These are phyloP conservation scores for Cercospora janseana DNA, from an alignment of 2,329 filamentous ascomycete species.

Conservation along the genomic window DNA sequence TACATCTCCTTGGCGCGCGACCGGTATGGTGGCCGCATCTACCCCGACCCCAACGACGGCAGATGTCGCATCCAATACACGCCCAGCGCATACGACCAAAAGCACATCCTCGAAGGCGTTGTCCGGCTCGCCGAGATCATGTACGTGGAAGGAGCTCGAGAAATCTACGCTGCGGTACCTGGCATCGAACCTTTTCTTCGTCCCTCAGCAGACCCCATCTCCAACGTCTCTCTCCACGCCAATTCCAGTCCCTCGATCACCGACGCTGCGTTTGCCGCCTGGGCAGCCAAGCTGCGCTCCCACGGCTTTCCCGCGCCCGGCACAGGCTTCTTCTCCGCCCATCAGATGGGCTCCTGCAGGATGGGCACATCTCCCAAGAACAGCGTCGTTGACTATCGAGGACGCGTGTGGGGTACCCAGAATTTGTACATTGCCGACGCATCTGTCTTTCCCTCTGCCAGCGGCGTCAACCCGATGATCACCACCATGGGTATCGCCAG, in stretches of 20 bases:
- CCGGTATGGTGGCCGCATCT: slow-evolving; percentile 71
- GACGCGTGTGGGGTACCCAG: slow-evolving; percentile 61
- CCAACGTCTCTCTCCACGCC: slow-evolving; percentile 23
- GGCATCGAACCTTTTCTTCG: slow-evolving; percentile 64
- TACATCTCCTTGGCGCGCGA: slow-evolving; percentile 76
- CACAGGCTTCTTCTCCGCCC: slow-evolving; percentile 64
- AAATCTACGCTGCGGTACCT: slow-evolving; percentile 67
- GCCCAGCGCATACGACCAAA: slow-evolving; percentile 67
- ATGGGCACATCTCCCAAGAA: slow-evolving; percentile 57
- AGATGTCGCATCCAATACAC: slow-evolving; percentile 67
- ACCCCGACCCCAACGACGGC: slow-evolving; percentile 65
- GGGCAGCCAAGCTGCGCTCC: slow-evolving; percentile 55
- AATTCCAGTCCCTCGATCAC: slow-evolving; percentile 44
- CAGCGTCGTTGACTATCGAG: slow-evolving; percentile 47
- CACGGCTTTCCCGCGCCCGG: slow-evolving; percentile 51
- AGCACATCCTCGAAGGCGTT: slow-evolving; percentile 68
- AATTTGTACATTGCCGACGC: slow-evolving; percentile 70
- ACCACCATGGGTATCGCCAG: slow-evolving; percentile 70
- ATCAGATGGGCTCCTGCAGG: slow-evolving; percentile 76
- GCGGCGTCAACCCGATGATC: slow-evolving; percentile 79
- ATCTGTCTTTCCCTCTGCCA: slow-evolving; percentile 72
- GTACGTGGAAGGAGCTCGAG: slow-evolving; percentile 74
- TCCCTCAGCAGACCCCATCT: slow-evolving; percentile 16
- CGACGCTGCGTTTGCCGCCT: slow-evolving; percentile 60
- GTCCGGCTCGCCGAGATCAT: slow-evolving; percentile 71